Base-by-base conservation (phyloP, 306 rosid genomes). In the Styphnolobium japonicum region DNA sequence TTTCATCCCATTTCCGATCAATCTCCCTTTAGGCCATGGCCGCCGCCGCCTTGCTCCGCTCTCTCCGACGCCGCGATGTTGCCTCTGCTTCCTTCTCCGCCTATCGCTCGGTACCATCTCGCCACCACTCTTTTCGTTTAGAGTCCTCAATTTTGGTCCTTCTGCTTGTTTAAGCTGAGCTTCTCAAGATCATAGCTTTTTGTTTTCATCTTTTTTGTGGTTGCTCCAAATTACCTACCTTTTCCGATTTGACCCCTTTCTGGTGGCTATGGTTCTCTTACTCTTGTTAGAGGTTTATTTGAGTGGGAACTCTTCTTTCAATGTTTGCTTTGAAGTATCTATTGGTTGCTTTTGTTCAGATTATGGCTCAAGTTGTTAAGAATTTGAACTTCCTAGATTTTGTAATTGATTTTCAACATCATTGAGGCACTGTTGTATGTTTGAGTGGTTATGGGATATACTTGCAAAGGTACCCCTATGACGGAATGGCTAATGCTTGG, bases 31-130 rank as follows among this genome's bases (percentile, higher is more conserved):
- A 10, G 10, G 19, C 55, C 72, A 89, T 89, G 93, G 91, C 93
- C 10, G 60, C 91, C 1, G 88, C 84, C 23, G 66, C 80, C 74
- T 49, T 90, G 34, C 90, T 90, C 64, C 91, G 91, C 61, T 84
- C 88, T 53, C 72, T 90, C 42, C 87, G 86, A 34, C 91, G 89
- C 73, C 87, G 89, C 5, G 89, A 89, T 33, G 65, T 83, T 1
- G 84, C 89, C 3, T 76, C 94, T 15, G 65, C 91, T 10, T 66
- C 93, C 37, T n/a, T 84, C 82, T 84, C 86, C 1, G 86, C 84
- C 73, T 87, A 21, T 81, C 86, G 96, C 84, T 88, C 97, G 75
- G 98, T 94, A 81, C 31, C 12, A 0, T 61, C n/a, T n/a, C n/a
- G n/a, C n/a, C n/a, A n/a, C n/a, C n/a, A n/a, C n/a, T n/a, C n/a